Evolutionary conservation across 2,329 filamentous ascomycete species (phyloP).

Genomic region (Metarhizium anisopliae): DNA sequence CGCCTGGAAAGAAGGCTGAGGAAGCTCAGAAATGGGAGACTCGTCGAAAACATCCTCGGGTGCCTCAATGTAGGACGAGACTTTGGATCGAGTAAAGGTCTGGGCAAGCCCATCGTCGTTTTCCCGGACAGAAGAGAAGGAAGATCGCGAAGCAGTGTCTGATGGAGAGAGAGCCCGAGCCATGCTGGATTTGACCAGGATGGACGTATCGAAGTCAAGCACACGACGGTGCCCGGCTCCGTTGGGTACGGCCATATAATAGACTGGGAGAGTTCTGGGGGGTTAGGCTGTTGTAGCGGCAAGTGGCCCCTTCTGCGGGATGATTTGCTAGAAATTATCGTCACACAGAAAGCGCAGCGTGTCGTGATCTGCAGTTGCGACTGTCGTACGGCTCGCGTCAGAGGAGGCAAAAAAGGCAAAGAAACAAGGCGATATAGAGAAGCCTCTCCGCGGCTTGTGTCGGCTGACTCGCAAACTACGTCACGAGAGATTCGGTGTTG

Average conservation of each 20-base stretch:
- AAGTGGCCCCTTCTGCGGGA: neutral
- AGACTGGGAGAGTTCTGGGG: neutral
- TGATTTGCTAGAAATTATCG: neutral
- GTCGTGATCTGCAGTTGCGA: neutral
- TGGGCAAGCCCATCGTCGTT: constrained; percentile 50
- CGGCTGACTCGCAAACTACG: neutral
- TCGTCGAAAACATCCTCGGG: constrained; percentile 45
- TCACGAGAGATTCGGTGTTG: neutral
- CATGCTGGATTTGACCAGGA: constrained; percentile 28
- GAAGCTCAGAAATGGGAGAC: constrained; percentile 32
- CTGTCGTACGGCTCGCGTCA: neutral
- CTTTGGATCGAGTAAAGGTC: constrained; percentile 54
- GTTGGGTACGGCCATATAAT: constrained; percentile 19
- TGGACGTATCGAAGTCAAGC: constrained; percentile 25
- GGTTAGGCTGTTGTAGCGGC: neutral
- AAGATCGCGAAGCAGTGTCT: constrained; percentile 38
- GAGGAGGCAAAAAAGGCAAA: neutral
- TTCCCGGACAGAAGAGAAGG: constrained; percentile 55
- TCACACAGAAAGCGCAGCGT: neutral
- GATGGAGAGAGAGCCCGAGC: constrained; percentile 27
- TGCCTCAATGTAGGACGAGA: constrained; percentile 46
- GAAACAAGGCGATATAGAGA: neutral
- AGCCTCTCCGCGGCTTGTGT: neutral
- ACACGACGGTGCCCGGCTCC: constrained; percentile 18
- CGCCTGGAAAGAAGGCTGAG: constrained; percentile 37